These are phyloP conservation scores for Wallacemonas rigidus DNA, from an alignment of 208 protist genomes.

Conservation along the genomic window DNA sequence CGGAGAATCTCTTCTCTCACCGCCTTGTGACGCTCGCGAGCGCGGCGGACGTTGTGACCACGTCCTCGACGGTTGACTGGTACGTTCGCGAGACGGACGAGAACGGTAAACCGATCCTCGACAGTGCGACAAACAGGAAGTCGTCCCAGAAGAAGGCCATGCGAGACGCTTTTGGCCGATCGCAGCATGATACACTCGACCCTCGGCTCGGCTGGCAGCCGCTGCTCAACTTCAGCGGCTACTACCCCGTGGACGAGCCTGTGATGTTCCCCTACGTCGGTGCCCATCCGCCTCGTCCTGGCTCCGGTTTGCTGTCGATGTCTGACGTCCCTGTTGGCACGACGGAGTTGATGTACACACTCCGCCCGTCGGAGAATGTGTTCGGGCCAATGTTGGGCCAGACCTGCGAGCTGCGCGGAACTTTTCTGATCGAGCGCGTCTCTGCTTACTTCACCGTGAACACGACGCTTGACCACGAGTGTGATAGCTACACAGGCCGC, in stretches of 20 bases:
- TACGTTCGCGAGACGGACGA: constrained; percentile 27
- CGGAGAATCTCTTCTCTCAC: constrained; percentile 66
- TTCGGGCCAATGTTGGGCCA: constrained; percentile 79
- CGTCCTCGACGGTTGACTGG: constrained; percentile 75
- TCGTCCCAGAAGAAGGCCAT: neutral
- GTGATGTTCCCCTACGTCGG: constrained; percentile 46
- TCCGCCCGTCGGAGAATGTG: constrained; percentile 60
- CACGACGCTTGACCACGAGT: constrained; percentile 83
- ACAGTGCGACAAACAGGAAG: neutral
- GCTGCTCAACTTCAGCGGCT: constrained; percentile 34
- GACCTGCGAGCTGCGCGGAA: constrained; percentile 40
- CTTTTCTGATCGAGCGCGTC: constrained; percentile 75
- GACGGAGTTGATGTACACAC: constrained; percentile 63
- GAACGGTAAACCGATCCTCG: neutral
- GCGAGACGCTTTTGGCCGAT: neutral
- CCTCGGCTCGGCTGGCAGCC: constrained; percentile 18
- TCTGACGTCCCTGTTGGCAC: constrained; percentile 61
- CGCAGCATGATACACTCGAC: neutral
- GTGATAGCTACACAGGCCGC: constrained; percentile 78
- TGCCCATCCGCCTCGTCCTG: constrained; percentile 30
- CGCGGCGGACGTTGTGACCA: constrained; percentile 52
- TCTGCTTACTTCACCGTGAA: constrained; percentile 71
- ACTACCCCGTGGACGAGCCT: constrained; percentile 14
- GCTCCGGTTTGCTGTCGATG: constrained; percentile 45
- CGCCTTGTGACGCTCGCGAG: constrained; percentile 79